Percentiles rank a stretch among this genome's conserved stretches.
Conservation (phyloP, 768 basidiomycete genomes). For the Leucosporidium scottii region DNA sequence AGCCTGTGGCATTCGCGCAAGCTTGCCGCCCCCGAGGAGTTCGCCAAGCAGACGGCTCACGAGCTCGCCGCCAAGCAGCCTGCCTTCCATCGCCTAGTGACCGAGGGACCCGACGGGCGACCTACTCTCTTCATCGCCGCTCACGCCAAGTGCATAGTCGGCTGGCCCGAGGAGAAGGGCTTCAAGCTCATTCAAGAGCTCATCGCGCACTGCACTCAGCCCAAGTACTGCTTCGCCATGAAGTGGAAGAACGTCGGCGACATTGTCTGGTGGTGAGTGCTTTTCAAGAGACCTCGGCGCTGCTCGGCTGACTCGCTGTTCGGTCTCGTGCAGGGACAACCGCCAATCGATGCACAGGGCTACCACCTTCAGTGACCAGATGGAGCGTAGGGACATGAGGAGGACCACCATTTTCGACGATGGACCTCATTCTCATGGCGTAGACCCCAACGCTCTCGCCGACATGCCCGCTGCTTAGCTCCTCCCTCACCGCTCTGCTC, state of each 20-base stretch:
- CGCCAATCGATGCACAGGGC: no score
- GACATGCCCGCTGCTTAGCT: no score
- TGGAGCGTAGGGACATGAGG: no score
- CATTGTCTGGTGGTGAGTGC: slow-evolving; percentile 24
- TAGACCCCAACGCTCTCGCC: no score
- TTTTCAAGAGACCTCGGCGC: no score
- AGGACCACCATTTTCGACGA: no score
- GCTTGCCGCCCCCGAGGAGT: slow-evolving; percentile 34
- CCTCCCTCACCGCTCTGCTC: no score
- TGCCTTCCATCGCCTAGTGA: slow-evolving; percentile 33
- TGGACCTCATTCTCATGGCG: no score
- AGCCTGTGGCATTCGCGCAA: slow-evolving; percentile 35
- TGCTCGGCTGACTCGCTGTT: no score
- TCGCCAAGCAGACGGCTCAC: slow-evolving; percentile 18
- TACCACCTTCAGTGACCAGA: no score
- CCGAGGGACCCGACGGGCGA: slow-evolving; percentile 23
- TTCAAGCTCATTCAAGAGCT: slow-evolving; percentile 32
- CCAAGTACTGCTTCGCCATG: slow-evolving; percentile 27
- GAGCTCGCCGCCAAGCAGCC: slow-evolving; percentile 32
- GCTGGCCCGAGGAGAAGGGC: slow-evolving; percentile 26
- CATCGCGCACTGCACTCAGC: slow-evolving; percentile 30
- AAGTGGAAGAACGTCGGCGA: slow-evolving; percentile 30
- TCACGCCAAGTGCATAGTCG: slow-evolving; percentile 30
- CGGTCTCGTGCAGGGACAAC: no score
- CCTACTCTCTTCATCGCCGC: slow-evolving; percentile 34